phyloP scores from a whole-genome alignment of 2,329 filamentous ascomycete species.

The Microdochium paspali region DNA sequence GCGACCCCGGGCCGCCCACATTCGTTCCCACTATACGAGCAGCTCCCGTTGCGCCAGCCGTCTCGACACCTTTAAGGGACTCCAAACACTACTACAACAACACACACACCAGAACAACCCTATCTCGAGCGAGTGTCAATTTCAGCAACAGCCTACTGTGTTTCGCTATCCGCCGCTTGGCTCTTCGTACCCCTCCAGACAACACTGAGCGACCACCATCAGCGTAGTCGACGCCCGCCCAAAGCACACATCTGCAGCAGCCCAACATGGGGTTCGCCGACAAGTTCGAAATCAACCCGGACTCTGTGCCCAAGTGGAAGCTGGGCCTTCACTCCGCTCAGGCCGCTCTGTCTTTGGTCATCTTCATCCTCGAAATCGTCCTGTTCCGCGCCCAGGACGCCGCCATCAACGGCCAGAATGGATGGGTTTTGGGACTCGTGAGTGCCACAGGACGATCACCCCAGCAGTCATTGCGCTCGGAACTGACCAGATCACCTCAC shows the following conservation, averaged over 20 bases:
- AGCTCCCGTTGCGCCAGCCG: background rate
- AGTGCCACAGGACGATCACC: conserved; percentile 17
- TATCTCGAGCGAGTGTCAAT: background rate
- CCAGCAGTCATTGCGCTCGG: too few species aligned
- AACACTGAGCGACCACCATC: too few species aligned
- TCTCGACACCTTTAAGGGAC: background rate
- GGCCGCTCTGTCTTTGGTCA: conserved; percentile 41
- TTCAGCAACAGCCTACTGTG: background rate
- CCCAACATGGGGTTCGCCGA: conserved; percentile 27
- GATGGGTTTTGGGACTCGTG: conserved; percentile 57
- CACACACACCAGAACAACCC: background rate
- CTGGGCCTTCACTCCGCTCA: conserved; percentile 47
- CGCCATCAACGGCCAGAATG: conserved; percentile 45
- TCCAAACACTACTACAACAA: background rate
- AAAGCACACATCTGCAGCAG: background rate
- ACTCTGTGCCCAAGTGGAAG: conserved; percentile 46
- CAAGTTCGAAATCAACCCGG: conserved; percentile 41
- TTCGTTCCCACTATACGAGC: background rate
- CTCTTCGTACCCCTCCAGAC: too few species aligned
- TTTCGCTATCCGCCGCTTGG: too few species aligned
- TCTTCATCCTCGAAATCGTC: conserved; percentile 50
- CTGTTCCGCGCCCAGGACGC: conserved; percentile 42
- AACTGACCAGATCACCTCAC: too few species aligned
- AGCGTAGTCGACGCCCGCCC: too few species aligned
- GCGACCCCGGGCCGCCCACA: background rate